Base-by-base conservation (phyloP, 192 early-diverging fungal species). In the Coemansia sp. region DNA sequence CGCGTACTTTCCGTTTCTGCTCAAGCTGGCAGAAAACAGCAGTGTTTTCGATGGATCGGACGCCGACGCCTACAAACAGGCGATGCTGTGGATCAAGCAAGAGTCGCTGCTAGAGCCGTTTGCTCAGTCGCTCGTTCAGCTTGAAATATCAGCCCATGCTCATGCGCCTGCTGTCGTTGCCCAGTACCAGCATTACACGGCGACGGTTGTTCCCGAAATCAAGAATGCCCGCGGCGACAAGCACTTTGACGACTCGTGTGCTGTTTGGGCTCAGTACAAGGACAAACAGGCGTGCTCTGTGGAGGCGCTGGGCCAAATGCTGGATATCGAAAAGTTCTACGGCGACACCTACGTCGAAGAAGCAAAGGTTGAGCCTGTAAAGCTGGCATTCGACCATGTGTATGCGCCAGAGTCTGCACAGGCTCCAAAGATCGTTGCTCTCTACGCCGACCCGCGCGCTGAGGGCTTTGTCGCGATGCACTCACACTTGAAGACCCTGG, bases 151-250 rank as follows among this genome's bases (percentile, higher is more conserved):
- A 3, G 57, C 87, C 19, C 88, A 87, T 32, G 69, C 67, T 1
- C 53, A 79, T 22, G 90, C 93, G 13, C 92, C 95, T 0, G 78
- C 77, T n/a, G 83, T 96, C 20, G 79, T 89, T 55, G 83, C 93
- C 0, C 82, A 86, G 49, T 87, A 94, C 64, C 89, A 90, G 41
- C 80, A 84, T 22, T 96, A 95, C 74, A 56, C 76, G n/a, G 50
- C 82, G 1, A 80, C 75, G 4, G 83, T 92, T n/a, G 68, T 86
- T 2, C 83, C 84, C 0, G 58, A 54, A 11, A 55, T 83, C 25
- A 62, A 54, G 14, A 42, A 39, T n/a, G 50, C 55, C 22, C 68
- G 76, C 10, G 37, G 50, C 1, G 52, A 39, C 37, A 53, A 87
- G 50, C 70, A 75, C 11, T 86, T 87, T 46, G 83, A 83, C 60